A percentile compares a stretch with the other conserved stretches of the same genome.
Evolutionary conservation across 148 eudicot genomes (phyloP).

Genomic region (Cornus suecica): DNA sequence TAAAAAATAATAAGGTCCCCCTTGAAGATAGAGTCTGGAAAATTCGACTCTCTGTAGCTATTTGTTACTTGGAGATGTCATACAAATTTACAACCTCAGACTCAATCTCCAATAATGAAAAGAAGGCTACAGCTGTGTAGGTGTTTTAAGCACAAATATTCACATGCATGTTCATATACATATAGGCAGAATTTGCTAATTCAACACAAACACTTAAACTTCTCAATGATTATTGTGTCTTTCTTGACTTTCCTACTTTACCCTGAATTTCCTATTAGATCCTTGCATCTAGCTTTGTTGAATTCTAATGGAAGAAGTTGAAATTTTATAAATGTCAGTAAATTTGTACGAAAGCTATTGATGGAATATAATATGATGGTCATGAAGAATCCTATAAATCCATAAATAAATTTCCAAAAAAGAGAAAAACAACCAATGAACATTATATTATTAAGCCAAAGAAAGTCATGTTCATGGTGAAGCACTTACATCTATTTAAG

Average conservation of each 20-base stretch:
- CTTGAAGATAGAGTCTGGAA: no score
- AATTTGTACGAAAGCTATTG: neutral
- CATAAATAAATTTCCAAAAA: neutral
- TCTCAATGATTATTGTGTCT: neutral
- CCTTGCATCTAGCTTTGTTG: neutral
- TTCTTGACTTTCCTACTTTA: no score
- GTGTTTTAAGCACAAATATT: neutral
- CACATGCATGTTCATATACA: neutral
- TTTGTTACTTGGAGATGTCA: no score
- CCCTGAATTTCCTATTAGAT: neutral
- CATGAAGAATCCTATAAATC: neutral
- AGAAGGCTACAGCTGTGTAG: neutral
- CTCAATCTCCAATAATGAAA: neutral
- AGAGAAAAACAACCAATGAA: neutral
- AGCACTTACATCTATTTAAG: slow-evolving; percentile 33
- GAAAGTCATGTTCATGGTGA: neutral
- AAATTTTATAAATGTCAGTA: neutral
- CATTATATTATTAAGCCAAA: neutral
- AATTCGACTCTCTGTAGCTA: no score
- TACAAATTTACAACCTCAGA: neutral
- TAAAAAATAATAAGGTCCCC: no score
- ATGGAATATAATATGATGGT: neutral
- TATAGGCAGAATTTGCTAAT: neutral
- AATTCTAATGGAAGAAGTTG: neutral
- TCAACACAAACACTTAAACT: neutral